These are phyloP conservation scores for Pichia paraexigua DNA, from an alignment of 805 yeast species.

Conservation along the genomic window DNA sequence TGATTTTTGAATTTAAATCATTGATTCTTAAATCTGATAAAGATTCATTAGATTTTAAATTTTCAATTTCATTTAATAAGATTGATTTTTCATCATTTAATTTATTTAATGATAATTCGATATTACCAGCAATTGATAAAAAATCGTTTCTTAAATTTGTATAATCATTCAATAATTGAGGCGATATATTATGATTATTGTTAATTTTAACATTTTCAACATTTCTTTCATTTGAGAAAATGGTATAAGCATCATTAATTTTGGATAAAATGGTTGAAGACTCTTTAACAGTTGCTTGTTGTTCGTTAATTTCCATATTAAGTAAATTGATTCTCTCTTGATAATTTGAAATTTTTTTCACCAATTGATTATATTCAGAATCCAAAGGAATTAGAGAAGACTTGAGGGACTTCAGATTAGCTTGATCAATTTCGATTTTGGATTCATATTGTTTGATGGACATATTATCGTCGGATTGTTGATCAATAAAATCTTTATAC, in stretches of 20 bases:
- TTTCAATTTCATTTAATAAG: constrained; percentile 26
- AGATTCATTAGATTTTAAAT: constrained; percentile 30
- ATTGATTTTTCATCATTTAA: constrained; percentile 35
- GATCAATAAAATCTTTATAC: constrained; percentile 25
- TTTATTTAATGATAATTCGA: constrained; percentile 44
- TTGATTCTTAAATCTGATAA: constrained; percentile 30
- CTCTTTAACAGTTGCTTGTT: constrained; percentile 34
- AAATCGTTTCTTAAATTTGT: constrained; percentile 48
- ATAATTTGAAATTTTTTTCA: constrained; percentile 38
- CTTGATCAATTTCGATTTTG: constrained; percentile 37
- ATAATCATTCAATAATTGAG: constrained; percentile 49
- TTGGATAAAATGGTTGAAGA: constrained; percentile 40
- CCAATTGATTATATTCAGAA: constrained; percentile 44
- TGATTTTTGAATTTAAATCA: constrained; percentile 27
- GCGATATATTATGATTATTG: constrained; percentile 1
- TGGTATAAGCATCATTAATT: constrained; percentile 18
- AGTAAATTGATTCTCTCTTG: constrained; percentile 44
- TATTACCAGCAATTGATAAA: constrained; percentile 46
- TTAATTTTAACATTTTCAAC: constrained; percentile 5
- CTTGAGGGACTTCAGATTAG: constrained; percentile 8
- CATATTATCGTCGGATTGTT: constrained; percentile 40
- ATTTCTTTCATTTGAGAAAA: constrained; percentile 10
- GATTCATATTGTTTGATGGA: constrained; percentile 34
- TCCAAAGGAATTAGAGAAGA: constrained; percentile 50
- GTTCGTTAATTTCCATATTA: constrained; percentile 44